Percentiles rank a stretch among this genome's conserved stretches.
Evolutionary conservation across 192 early-diverging fungal species (phyloP).

Genomic region (Gonapodya prolifera): DNA sequence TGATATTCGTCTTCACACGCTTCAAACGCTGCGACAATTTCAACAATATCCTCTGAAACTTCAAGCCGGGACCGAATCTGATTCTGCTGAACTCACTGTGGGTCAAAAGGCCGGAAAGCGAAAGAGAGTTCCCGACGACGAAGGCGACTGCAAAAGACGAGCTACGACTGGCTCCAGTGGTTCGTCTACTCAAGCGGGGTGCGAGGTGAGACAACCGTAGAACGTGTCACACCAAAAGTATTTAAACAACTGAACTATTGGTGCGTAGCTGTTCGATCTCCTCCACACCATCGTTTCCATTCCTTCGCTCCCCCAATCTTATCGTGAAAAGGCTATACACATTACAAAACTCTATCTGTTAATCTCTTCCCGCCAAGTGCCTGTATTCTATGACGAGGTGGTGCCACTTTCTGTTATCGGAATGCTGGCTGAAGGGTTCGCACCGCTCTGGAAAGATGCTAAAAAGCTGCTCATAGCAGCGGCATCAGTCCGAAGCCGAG

Average conservation of each 20-base stretch:
- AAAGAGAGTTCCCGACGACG: neutral
- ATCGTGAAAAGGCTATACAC: constrained; percentile 67
- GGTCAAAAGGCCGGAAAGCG: neutral
- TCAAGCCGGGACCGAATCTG: neutral
- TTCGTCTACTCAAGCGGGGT: too few species aligned
- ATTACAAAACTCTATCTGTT: constrained; percentile 60
- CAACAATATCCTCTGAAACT: constrained; percentile 40
- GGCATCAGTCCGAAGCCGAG: neutral
- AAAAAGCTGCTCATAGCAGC: neutral
- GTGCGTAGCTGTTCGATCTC: constrained; percentile 18
- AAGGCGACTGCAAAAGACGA: constrained; percentile 4
- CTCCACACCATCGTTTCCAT: constrained; percentile 51
- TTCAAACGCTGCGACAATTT: constrained; percentile 57
- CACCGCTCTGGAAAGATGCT: constrained; percentile 4
- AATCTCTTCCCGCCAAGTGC: constrained; percentile 41
- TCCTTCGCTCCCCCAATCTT: constrained; percentile 40
- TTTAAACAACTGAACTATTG: constrained; percentile 15
- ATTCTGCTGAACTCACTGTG: constrained; percentile 11
- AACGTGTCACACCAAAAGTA: constrained; percentile 29
- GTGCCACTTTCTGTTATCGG: constrained; percentile 47
- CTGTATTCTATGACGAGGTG: constrained; percentile 54
- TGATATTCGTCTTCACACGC: constrained; percentile 42
- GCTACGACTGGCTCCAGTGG: too few species aligned
- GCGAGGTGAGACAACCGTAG: constrained; percentile 20
- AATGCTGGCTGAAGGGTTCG: neutral